A percentile compares a stretch with the other conserved stretches of the same genome.
phyloP scores from a whole-genome alignment of 1,139 yeast species.

The Protomyces gravidus region DNA sequence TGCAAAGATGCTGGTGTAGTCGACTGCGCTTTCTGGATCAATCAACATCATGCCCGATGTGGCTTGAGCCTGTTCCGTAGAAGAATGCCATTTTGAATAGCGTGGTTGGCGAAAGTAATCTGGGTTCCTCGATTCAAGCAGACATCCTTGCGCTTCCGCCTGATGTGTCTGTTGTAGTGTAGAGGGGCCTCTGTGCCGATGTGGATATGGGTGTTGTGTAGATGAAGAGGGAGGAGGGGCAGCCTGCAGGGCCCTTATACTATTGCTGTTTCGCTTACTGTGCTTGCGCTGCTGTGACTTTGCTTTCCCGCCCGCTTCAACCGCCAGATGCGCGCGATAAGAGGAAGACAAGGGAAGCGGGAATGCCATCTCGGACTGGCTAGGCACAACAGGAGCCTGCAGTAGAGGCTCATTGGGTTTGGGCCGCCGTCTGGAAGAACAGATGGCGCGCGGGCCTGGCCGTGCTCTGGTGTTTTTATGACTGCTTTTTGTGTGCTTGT shows the following conservation, averaged over 20 bases:
- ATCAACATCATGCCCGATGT: conserved; percentile 28
- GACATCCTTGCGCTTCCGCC: conserved; percentile 5
- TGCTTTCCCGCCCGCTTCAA: not conserved
- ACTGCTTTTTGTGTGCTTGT: not conserved
- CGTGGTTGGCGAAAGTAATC: conserved; percentile 16
- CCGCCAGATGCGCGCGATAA: not conserved
- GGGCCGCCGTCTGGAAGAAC: no score
- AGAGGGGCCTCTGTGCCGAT: not conserved
- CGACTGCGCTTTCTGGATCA: conserved; percentile 29
- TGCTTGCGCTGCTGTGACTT: not conserved
- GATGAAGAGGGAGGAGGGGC: not conserved
- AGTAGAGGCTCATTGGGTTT: not conserved
- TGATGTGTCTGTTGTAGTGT: conserved; percentile 1
- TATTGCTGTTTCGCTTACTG: not conserved
- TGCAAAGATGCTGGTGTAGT: conserved; percentile 6
- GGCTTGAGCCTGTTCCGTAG: conserved; percentile 6
- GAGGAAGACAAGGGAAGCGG: not conserved
- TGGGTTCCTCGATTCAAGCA: conserved; percentile 26
- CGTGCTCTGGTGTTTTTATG: not conserved
- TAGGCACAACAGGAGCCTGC: not conserved
- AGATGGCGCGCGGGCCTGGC: no score
- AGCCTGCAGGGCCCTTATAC: no score
- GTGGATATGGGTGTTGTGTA: conserved; percentile 1
- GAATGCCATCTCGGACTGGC: not conserved
- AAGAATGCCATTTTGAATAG: conserved; percentile 23